Percentiles rank a stretch among this genome's conserved stretches.
These are phyloP conservation scores for Venturia effusa DNA, from an alignment of 2,329 filamentous ascomycete genomes.

Conservation along the genomic window DNA sequence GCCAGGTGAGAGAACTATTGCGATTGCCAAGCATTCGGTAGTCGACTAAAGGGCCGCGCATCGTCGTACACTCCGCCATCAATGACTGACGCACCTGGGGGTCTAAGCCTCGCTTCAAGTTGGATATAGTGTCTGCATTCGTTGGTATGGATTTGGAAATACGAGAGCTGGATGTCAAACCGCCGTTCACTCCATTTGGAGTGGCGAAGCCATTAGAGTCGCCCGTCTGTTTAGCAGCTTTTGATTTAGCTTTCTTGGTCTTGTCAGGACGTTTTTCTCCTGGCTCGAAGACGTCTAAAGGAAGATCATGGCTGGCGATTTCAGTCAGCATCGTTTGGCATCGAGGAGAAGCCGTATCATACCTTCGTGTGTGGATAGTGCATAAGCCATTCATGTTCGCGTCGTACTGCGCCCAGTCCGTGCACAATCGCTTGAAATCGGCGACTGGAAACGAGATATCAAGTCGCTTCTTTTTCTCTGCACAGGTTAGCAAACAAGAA, in stretches of 20 bases:
- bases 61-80: slow-evolving; percentile 7
- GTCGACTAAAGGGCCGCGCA: slow-evolving; percentile 6
- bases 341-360: slow-evolving; percentile 27
- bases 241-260: slow-evolving; percentile 29
- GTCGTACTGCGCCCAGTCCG: slow-evolving; percentile 63
- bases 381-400: slow-evolving; percentile 65
- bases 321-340: neutral
- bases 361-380: slow-evolving; percentile 81
- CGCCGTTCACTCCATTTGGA: neutral
- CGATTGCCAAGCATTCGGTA: slow-evolving; percentile 5
- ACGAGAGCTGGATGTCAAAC: neutral
- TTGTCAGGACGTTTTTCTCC: slow-evolving; percentile 50
- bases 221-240: neutral
- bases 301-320: slow-evolving; percentile 63
- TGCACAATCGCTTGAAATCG: slow-evolving; percentile 78
- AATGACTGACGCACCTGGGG: slow-evolving; percentile 8
- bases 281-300: slow-evolving; percentile 76
- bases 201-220: neutral
- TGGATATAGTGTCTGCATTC: neutral
- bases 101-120: slow-evolving; percentile 7
- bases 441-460: slow-evolving; percentile 74
- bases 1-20: slow-evolving; percentile 4
- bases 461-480: slow-evolving; percentile 46
- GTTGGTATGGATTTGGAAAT: neutral
- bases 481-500: slow-evolving; percentile 14